Percentiles rank a stretch among this genome's conserved stretches.
phyloP scores from a whole-genome alignment of 2,329 filamentous ascomycete genomes.

The Trichoderma atroviride region DNA sequence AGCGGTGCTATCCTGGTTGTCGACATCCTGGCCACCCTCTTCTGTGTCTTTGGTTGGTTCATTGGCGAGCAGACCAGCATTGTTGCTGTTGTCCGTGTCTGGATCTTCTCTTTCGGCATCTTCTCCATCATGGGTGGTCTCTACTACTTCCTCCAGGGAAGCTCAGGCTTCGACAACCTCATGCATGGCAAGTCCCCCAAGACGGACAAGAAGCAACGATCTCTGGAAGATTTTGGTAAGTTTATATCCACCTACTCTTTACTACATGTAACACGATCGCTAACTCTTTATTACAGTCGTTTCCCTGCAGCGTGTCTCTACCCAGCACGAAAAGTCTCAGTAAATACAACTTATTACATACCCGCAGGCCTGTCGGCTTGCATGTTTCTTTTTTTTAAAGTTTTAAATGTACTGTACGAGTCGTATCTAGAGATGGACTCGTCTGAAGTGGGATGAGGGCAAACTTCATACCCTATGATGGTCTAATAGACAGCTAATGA shows the following conservation, averaged over 20 bases:
- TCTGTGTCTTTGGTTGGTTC: conserved; percentile 86
- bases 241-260: conserved; percentile 34
- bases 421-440: conserved; percentile 41
- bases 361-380: conserved; percentile 42
- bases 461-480: conserved; percentile 45
- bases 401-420: conserved; percentile 46
- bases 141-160: conserved; percentile 78
- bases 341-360: conserved; percentile 54
- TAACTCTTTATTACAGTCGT: conserved; percentile 68
- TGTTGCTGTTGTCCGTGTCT: conserved; percentile 83
- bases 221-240: conserved; percentile 87
- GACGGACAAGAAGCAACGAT: conserved; percentile 80
- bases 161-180: conserved; percentile 81
- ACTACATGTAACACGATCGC: conserved; percentile 33
- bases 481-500: conserved; percentile 48
- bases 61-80: conserved; percentile 69
- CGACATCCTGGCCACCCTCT: conserved; percentile 81
- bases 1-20: conserved; percentile 76
- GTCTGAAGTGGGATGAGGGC: conserved; percentile 41
- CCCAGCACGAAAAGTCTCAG: conserved; percentile 85
- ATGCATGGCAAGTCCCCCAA: conserved; percentile 89
- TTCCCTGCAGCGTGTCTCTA: conserved; percentile 85
- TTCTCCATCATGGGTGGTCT: conserved; percentile 80
- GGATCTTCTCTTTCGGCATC: conserved; percentile 88
- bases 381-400: conserved; percentile 44